Percentiles rank a stretch among this genome's conserved stretches.
Evolutionary conservation across 202 grass and related monocot species (phyloP).

Genomic region (Hordeum pubiflorum): DNA sequence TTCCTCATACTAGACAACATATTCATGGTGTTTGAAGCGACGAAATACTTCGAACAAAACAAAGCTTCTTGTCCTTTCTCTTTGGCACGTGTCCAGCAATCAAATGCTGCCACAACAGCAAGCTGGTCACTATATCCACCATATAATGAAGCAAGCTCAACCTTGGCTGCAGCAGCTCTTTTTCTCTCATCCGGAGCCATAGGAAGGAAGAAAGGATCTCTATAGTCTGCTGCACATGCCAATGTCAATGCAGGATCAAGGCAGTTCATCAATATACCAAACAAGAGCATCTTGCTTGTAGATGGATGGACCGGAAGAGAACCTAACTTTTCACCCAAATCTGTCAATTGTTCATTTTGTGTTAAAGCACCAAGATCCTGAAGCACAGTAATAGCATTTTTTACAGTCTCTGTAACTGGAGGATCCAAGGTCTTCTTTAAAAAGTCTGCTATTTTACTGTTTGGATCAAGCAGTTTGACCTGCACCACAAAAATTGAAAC

Average conservation of each 20-base stretch:
- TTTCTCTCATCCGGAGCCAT: conserved; percentile 61
- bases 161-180: conserved; percentile 49
- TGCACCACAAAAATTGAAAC: conserved; percentile 23
- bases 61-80: conserved; percentile 62
- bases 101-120: conserved; percentile 80
- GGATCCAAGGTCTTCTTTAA: conserved; percentile 88
- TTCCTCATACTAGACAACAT: conserved; percentile 88
- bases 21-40: conserved; percentile 71
- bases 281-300: conserved; percentile 92
- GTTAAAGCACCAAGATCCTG: conserved; percentile 85
- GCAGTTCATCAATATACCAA: conserved; percentile 91
- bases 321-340: conserved; percentile 78
- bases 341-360: conserved; percentile 64
- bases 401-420: conserved; percentile 66
- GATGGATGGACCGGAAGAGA: conserved; percentile 88
- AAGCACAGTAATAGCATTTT: conserved; percentile 70
- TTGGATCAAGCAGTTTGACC: conserved; percentile 83
- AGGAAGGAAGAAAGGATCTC: conserved; percentile 76
- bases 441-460: conserved; percentile 65
- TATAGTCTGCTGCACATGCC: conserved; percentile 74
- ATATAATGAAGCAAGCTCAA: conserved; percentile 86
- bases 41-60: conserved; percentile 79
- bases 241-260: conserved; percentile 88
- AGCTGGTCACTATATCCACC: conserved; percentile 90
- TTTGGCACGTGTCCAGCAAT: conserved; percentile 82